Evolutionary conservation across 768 basidiomycete species (phyloP).

Genomic region (Suillus variegatus): DNA sequence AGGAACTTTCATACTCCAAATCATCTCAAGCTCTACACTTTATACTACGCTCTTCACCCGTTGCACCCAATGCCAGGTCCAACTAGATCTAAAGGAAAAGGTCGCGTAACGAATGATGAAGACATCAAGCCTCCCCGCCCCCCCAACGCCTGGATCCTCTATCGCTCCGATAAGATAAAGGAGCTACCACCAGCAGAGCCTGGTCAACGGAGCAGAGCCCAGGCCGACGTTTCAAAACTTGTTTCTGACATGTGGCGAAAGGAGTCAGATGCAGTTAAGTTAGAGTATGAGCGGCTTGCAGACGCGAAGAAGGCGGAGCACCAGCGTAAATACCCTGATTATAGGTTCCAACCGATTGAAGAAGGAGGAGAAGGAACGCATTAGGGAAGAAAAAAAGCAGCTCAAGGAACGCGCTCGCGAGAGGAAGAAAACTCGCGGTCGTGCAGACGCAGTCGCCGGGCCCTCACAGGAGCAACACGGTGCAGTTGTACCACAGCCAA

Average conservation of each 20-base stretch:
- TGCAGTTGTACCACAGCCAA: not conserved
- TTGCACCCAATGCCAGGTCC: slow-evolving; percentile 25
- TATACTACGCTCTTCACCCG: slow-evolving; percentile 10
- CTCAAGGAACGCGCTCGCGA: slow-evolving; percentile 39
- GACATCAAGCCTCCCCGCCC: slow-evolving; percentile 55
- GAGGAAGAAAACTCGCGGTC: slow-evolving; percentile 23
- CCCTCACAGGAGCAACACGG: not conserved
- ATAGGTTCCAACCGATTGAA: slow-evolving; percentile 59
- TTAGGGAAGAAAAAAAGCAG: slow-evolving; percentile 41
- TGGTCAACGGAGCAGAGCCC: slow-evolving; percentile 43
- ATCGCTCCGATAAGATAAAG: slow-evolving; percentile 61
- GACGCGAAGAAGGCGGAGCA: slow-evolving; percentile 56
- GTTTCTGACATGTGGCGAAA: slow-evolving; percentile 67
- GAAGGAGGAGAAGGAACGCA: slow-evolving; percentile 49
- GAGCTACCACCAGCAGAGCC: slow-evolving; percentile 38
- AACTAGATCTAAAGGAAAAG: slow-evolving; percentile 10
- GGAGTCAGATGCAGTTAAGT: slow-evolving; percentile 49
- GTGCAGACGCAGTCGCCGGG: slow-evolving; percentile 17
- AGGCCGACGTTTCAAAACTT: slow-evolving; percentile 64
- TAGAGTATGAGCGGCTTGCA: slow-evolving; percentile 53
- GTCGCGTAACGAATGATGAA: slow-evolving; percentile 11
- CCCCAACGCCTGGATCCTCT: slow-evolving; percentile 83
- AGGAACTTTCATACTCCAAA: slow-evolving; percentile 14
- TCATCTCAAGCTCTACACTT: slow-evolving; percentile 6
- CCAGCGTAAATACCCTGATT: slow-evolving; percentile 50